Evolutionary conservation across 768 basidiomycete species (phyloP).

Genomic region (Auriscalpium microsporum): DNA sequence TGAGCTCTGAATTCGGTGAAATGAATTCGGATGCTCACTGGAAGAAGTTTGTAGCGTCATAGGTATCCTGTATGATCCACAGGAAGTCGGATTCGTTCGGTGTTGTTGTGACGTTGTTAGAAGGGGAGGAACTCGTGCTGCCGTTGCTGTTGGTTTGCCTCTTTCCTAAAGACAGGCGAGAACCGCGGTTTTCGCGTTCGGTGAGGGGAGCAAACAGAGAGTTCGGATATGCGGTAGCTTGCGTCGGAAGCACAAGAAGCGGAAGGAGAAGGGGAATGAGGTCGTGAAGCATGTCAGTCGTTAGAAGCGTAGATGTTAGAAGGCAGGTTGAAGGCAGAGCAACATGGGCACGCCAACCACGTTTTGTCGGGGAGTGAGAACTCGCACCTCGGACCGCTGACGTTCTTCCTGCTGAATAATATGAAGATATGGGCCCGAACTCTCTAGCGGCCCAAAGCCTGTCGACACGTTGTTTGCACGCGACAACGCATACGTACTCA

Average conservation of each 20-base stretch:
- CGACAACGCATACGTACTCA: too few relatives aligned
- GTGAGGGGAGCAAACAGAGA: background rate
- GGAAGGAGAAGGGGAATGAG: slow-evolving; percentile 14
- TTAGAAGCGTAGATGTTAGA: background rate
- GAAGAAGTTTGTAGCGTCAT: slow-evolving; percentile 13
- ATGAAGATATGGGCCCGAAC: too few relatives aligned
- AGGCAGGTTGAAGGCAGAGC: too few relatives aligned
- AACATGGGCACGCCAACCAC: too few relatives aligned
- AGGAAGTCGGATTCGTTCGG: background rate
- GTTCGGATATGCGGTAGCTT: background rate
- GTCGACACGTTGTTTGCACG: too few relatives aligned
- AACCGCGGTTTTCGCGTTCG: background rate
- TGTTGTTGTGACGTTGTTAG: background rate
- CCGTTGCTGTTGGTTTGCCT: background rate
- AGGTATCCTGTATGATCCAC: slow-evolving; percentile 14
- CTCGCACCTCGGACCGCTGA: too few relatives aligned
- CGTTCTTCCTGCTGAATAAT: too few relatives aligned
- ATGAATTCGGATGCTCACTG: slow-evolving; percentile 4
- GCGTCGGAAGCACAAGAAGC: slow-evolving; percentile 4
- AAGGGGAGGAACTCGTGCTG: background rate
- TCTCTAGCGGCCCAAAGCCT: too few relatives aligned
- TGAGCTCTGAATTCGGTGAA: background rate
- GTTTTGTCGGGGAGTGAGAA: too few relatives aligned
- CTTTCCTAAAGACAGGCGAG: background rate
- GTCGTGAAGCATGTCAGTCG: slow-evolving; percentile 14